Conservation (phyloP, 176 grass and related monocot species). For the Elaeis guineensis region DNA sequence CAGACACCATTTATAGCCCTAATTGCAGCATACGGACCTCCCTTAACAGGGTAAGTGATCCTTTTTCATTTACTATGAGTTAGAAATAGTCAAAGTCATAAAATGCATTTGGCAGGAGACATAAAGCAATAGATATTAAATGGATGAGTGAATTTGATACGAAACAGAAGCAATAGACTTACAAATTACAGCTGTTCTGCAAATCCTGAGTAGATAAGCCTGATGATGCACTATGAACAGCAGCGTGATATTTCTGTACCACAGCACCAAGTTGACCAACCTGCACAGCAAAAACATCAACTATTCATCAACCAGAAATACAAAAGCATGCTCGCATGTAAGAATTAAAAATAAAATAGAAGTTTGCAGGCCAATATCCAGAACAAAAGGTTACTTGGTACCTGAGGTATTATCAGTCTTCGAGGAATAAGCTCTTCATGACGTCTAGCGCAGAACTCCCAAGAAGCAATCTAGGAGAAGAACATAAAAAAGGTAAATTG, state of each 20-base stretch:
- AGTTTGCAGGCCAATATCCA: not conserved
- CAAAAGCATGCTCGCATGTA: slow-evolving; percentile 1
- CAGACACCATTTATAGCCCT: too few relatives aligned
- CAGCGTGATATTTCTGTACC: slow-evolving; percentile 75
- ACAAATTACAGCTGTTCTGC: slow-evolving; percentile 92
- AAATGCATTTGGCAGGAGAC: not conserved
- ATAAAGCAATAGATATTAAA: slow-evolving; percentile 20
- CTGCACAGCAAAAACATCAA: slow-evolving; percentile 34
- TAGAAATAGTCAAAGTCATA: not conserved
- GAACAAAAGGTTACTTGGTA: slow-evolving; percentile 18
- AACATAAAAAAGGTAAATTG: slow-evolving; percentile 4
- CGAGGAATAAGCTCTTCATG: slow-evolving; percentile 95
- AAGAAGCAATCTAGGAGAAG: slow-evolving; percentile 69
- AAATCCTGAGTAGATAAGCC: slow-evolving; percentile 66
- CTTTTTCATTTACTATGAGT: too few relatives aligned
- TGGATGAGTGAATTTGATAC: slow-evolving; percentile 5
- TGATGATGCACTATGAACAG: slow-evolving; percentile 51
- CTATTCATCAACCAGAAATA: slow-evolving; percentile 3
- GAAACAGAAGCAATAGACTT: slow-evolving; percentile 30
- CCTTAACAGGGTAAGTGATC: too few relatives aligned
- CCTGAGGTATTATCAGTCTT: slow-evolving; percentile 85
- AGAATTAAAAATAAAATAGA: slow-evolving; percentile 1
- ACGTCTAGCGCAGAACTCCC: slow-evolving; percentile 87
- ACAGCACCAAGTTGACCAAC: slow-evolving; percentile 77
- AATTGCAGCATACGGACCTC: too few relatives aligned